Conservation (phyloP, 306 rosid genomes). For the Arachis hypogaea region DNA sequence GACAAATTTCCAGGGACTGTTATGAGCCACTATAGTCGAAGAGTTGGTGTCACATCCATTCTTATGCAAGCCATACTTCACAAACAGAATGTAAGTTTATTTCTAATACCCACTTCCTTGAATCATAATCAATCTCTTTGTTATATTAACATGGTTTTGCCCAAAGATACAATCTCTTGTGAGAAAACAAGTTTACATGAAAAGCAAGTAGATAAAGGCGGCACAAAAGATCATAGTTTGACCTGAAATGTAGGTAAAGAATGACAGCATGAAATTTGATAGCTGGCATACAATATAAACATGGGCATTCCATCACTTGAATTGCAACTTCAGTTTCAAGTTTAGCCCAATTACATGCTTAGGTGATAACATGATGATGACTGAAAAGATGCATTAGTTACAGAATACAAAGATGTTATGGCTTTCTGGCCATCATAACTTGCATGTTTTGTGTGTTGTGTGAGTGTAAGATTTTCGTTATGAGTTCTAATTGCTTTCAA, state of each 20-base stretch:
- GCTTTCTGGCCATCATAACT: background rate
- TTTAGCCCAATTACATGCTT: background rate
- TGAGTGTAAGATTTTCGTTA: too few species aligned
- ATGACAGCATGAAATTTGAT: background rate
- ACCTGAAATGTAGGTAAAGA: slow-evolving; percentile 6
- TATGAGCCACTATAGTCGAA: too few species aligned
- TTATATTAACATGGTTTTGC: background rate
- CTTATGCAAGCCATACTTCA: too few species aligned
- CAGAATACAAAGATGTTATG: background rate
- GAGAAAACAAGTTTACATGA: slow-evolving; percentile 11
- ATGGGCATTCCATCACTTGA: background rate
- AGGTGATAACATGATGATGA: background rate
- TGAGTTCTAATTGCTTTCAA: too few species aligned
- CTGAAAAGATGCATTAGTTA: background rate
- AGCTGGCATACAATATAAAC: background rate
- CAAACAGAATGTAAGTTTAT: too few species aligned
- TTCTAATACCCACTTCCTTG: background rate
- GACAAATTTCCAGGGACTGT: too few species aligned
- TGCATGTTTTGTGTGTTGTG: background rate
- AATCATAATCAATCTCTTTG: background rate
- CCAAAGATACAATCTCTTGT: slow-evolving; percentile 1
- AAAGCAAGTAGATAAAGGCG: background rate
- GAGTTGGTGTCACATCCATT: too few species aligned
- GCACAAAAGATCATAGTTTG: background rate
- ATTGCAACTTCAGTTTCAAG: background rate